These are phyloP conservation scores for Blumeriella jaapii DNA, from an alignment of 2,329 filamentous ascomycete genomes.

Conservation along the genomic window DNA sequence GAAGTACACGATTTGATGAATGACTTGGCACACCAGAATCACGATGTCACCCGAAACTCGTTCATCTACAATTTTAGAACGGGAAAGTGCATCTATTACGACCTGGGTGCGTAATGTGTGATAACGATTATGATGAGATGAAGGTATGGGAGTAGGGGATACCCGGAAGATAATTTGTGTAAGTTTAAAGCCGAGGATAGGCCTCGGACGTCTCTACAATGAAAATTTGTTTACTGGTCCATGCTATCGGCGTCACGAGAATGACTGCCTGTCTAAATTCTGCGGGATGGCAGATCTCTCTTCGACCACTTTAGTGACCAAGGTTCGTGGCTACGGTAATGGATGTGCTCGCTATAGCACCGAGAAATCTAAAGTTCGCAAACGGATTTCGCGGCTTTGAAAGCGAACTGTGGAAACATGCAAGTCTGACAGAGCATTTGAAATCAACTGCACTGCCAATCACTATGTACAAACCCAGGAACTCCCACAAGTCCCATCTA, in stretches of 20 bases:
- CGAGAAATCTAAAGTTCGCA: too few relatives aligned
- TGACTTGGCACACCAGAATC: slow-evolving; percentile 48
- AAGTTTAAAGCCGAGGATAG: too few relatives aligned
- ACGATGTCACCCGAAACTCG: slow-evolving; percentile 53
- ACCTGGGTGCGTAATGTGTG: slow-evolving; percentile 39
- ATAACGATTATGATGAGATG: not conserved
- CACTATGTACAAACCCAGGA: slow-evolving; percentile 20
- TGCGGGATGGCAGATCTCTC: too few relatives aligned
- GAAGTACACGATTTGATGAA: slow-evolving; percentile 70
- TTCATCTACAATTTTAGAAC: slow-evolving; percentile 91
- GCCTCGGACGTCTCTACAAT: too few relatives aligned
- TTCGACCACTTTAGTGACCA: too few relatives aligned
- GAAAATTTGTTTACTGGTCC: too few relatives aligned
- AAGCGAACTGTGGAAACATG: not conserved
- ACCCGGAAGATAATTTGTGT: not conserved
- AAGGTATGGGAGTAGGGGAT: slow-evolving; percentile 2
- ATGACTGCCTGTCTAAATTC: too few relatives aligned
- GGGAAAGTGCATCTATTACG: slow-evolving; percentile 75
- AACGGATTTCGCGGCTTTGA: too few relatives aligned
- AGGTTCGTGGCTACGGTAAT: too few relatives aligned
- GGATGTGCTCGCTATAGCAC: too few relatives aligned
- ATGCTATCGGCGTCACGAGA: too few relatives aligned
- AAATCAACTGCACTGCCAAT: slow-evolving; percentile 5
- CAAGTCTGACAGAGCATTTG: not conserved
- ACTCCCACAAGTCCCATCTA: slow-evolving; percentile 3